phyloP scores from a whole-genome alignment of 2,329 filamentous ascomycete genomes.

The Sclerotinia nivalis region DNA sequence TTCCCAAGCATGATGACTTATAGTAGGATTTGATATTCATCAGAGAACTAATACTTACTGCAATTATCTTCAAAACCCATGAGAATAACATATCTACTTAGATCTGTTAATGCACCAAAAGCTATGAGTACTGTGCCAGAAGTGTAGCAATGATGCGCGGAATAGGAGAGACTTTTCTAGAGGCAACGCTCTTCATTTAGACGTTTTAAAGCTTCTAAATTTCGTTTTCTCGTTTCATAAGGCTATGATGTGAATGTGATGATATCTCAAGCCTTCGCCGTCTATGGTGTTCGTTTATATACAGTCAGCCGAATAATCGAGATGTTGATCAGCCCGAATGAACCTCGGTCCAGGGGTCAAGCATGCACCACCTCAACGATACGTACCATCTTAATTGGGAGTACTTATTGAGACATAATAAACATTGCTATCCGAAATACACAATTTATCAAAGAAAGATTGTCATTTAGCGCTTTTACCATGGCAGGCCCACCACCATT shows the following conservation, averaged over 20 bases:
- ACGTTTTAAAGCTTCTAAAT: no score
- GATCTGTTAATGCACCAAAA: not conserved
- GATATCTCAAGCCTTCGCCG: not conserved
- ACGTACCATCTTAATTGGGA: not conserved
- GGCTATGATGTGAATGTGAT: not conserved
- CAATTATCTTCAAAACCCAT: not conserved
- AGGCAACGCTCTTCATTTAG: no score
- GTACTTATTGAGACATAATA: not conserved
- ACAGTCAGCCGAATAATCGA: no score
- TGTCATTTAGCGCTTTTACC: not conserved
- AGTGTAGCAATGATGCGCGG: not conserved
- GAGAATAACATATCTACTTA: not conserved
- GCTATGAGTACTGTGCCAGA: not conserved
- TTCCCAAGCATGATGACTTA: not conserved
- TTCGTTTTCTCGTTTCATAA: not conserved
- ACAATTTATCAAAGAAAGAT: not conserved
- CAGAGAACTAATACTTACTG: not conserved
- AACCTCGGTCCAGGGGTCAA: not conserved
- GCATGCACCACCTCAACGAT: not conserved
- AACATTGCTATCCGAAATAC: not conserved
- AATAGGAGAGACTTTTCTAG: not conserved
- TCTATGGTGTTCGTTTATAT: not conserved
- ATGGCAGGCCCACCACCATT: slow-evolving; percentile 48
- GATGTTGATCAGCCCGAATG: not conserved
- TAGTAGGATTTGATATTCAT: no score